Conservation (phyloP, 805 yeast species). For the Lipomyces starkeyi region DNA sequence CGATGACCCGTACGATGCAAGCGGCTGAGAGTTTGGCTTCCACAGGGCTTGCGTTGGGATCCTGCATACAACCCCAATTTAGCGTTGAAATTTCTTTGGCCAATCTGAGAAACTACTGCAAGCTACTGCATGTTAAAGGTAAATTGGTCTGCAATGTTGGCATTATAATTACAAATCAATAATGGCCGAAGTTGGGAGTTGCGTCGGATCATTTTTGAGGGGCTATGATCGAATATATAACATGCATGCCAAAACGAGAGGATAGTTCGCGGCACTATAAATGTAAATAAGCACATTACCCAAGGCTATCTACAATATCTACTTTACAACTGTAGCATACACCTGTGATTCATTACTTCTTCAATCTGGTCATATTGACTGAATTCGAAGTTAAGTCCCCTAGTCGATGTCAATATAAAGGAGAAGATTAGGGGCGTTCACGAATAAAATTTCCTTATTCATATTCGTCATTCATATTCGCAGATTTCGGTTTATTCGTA, state of each 20-base stretch:
- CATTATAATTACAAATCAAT: background rate
- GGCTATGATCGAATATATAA: background rate
- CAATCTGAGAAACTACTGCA: background rate
- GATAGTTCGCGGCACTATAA: background rate
- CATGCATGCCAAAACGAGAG: background rate
- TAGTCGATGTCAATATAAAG: too few relatives aligned
- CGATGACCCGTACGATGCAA: background rate
- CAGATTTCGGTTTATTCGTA: too few relatives aligned
- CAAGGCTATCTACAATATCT: background rate
- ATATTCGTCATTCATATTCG: too few relatives aligned
- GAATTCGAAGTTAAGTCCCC: too few relatives aligned
- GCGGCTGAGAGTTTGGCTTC: background rate
- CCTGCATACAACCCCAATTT: background rate
- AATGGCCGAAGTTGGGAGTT: background rate
- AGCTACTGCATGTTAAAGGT: constrained; percentile 1
- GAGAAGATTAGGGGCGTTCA: too few relatives aligned
- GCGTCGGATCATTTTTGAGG: too few relatives aligned
- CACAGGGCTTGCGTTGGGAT: background rate
- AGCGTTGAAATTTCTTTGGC: background rate
- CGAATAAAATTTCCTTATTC: too few relatives aligned
- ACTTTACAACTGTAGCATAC: background rate
- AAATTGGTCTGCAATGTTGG: background rate
- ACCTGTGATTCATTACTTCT: background rate
- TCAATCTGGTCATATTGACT: background rate
- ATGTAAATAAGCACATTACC: too few relatives aligned